Evolutionary conservation across 441 rosid genomes (phyloP).

Genomic region (Adansonia rubrostipa): DNA sequence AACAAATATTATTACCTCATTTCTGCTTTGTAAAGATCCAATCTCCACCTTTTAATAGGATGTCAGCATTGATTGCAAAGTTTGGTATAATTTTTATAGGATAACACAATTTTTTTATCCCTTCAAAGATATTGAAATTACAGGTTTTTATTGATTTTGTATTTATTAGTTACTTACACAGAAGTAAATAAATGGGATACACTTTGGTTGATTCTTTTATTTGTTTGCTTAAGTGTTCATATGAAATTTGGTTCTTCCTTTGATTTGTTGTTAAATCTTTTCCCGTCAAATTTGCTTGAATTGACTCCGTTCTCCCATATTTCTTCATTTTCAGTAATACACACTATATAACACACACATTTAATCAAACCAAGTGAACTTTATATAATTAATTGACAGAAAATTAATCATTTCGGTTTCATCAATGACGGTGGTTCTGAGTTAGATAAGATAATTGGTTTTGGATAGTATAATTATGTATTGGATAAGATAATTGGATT

Average conservation of each 20-base stretch:
- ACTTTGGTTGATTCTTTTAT: conserved; percentile 43
- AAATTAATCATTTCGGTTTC: too few relatives aligned
- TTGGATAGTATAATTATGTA: too few relatives aligned
- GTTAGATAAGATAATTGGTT: too few relatives aligned
- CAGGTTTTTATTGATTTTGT: not conserved
- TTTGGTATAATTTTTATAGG: not conserved
- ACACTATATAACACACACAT: too few relatives aligned
- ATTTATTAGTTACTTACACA: not conserved
- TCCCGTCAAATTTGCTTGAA: too few relatives aligned
- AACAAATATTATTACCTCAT: conserved; percentile 18
- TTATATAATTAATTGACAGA: too few relatives aligned
- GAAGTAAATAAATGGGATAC: not conserved
- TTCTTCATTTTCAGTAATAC: not conserved
- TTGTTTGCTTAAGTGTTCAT: conserved; percentile 20
- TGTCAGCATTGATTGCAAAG: conserved; percentile 24
- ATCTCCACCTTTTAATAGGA: conserved; percentile 2
- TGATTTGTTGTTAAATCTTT: not conserved
- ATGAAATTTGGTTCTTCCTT: not conserved
- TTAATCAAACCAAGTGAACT: too few relatives aligned
- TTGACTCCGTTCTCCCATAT: not conserved
- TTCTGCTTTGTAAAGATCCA: conserved; percentile 37
- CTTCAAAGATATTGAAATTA: too few relatives aligned
- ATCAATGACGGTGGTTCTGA: too few relatives aligned
- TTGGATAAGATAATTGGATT: too few relatives aligned
- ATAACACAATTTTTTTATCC: too few relatives aligned